Conservation (phyloP, 768 basidiomycete genomes). For the Auricularia auricula-judae region DNA sequence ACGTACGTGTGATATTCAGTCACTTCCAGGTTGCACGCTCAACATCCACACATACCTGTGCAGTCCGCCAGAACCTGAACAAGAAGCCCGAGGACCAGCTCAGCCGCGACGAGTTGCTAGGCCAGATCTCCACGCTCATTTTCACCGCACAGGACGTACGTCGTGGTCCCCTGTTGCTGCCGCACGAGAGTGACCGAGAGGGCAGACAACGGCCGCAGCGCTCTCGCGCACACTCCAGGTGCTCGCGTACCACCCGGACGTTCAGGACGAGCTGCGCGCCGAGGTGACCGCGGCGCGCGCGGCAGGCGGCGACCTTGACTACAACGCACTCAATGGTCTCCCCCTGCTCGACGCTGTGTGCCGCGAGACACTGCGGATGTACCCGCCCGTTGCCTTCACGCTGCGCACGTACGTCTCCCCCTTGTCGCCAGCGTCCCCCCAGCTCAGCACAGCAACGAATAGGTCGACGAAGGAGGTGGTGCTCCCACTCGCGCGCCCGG, state of each 20-base stretch:
- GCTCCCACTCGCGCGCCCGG: constrained; percentile 3
- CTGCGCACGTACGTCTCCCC: neutral
- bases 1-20: neutral
- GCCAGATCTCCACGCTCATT: neutral
- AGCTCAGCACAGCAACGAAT: neutral
- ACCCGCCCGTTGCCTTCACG: neutral
- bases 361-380: constrained; percentile 7
- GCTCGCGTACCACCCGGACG: constrained; percentile 3
- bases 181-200: too few relatives aligned
- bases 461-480: constrained; percentile 3
- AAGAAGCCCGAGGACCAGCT: neutral
- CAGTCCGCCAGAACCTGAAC: neutral
- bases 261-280: neutral
- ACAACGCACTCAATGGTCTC: neutral
- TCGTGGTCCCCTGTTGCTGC: neutral
- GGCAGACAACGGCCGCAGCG: constrained; percentile 2
- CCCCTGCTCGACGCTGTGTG: constrained; percentile 6
- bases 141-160: neutral
- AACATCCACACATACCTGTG: neutral
- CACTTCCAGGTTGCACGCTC: neutral
- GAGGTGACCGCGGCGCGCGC: neutral
- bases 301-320: neutral
- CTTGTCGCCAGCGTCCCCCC: neutral
- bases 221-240: constrained; percentile 4
- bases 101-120: neutral